Percentiles rank a stretch among this genome's conserved stretches.
phyloP scores from a whole-genome alignment of 2,329 filamentous ascomycete genomes.

The Magnaporthiopsis rhizophila region DNA sequence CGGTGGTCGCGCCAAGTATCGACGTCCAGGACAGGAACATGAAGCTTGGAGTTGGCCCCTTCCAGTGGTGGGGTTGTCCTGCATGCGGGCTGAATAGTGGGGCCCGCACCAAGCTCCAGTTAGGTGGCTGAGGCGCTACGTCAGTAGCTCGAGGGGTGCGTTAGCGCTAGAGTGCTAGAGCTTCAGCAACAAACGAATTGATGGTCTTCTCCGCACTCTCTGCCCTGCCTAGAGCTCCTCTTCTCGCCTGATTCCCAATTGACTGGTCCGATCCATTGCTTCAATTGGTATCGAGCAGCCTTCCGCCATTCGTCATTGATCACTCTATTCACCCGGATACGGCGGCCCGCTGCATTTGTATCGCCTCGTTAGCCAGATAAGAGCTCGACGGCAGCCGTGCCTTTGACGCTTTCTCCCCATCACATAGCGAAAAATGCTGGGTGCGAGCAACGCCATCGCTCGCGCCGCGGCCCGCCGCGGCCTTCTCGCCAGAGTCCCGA shows the following conservation, averaged over 20 bases:
- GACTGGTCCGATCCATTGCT: background rate
- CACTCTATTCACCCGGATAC: background rate
- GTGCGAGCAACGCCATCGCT: background rate
- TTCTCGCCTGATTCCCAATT: background rate
- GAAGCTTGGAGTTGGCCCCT: background rate
- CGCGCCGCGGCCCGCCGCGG: too few relatives aligned
- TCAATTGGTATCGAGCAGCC: background rate
- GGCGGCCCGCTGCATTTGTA: background rate
- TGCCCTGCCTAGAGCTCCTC: background rate
- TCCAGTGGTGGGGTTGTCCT: background rate
- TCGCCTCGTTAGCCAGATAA: background rate
- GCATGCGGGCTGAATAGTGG: background rate
- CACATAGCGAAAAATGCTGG: background rate
- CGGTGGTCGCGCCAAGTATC: background rate
- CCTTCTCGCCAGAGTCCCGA: background rate
- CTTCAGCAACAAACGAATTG: background rate
- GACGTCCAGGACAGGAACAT: too few relatives aligned
- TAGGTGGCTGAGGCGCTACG: background rate
- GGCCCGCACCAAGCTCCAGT: background rate
- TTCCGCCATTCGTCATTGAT: background rate
- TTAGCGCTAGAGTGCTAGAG: slow-evolving; percentile 3
- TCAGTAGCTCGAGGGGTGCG: slow-evolving; percentile 3
- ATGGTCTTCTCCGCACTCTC: background rate
- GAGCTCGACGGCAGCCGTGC: background rate
- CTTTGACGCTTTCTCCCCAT: background rate